Evolutionary conservation across 2,329 filamentous ascomycete genomes (phyloP).

Genomic region (Drechslerella stenobrocha): DNA sequence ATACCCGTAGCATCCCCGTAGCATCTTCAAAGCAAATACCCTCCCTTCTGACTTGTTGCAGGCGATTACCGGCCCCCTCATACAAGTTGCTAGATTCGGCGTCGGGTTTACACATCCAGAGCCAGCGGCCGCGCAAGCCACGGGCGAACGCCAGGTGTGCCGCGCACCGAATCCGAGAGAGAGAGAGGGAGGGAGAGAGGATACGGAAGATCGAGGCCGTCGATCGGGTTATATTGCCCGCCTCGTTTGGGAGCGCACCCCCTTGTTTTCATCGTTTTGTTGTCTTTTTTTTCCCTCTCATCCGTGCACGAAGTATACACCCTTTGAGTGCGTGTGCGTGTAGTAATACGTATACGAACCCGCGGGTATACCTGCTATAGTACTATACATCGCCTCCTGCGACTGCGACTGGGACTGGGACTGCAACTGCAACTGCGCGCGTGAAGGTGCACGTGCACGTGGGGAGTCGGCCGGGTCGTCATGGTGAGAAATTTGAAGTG

Average conservation of each 20-base stretch:
- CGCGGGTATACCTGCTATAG: no score
- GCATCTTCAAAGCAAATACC: neutral
- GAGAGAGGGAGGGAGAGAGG: neutral
- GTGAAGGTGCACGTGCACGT: no score
- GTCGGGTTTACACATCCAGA: neutral
- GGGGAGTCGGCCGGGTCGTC: no score
- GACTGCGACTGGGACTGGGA: no score
- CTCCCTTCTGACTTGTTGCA: neutral
- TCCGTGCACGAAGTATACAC: no score
- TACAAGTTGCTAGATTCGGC: neutral
- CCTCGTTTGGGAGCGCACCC: slow-evolving; percentile 13
- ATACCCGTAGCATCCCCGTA: neutral
- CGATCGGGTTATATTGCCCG: slow-evolving; percentile 2
- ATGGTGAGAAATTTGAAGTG: no score
- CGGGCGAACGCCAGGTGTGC: neutral
- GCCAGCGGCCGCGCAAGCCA: neutral
- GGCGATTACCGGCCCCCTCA: no score
- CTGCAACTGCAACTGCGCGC: no score
- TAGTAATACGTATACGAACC: no score
- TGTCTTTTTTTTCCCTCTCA: neutral
- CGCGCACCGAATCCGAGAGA: neutral
- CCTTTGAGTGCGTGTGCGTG: no score
- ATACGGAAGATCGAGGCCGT: neutral
- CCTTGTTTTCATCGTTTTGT: neutral
- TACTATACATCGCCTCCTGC: no score